A percentile compares a stretch with the other conserved stretches of the same genome.
Conservation (phyloP, 768 basidiomycete genomes). For the Naganishia friedmannii region DNA sequence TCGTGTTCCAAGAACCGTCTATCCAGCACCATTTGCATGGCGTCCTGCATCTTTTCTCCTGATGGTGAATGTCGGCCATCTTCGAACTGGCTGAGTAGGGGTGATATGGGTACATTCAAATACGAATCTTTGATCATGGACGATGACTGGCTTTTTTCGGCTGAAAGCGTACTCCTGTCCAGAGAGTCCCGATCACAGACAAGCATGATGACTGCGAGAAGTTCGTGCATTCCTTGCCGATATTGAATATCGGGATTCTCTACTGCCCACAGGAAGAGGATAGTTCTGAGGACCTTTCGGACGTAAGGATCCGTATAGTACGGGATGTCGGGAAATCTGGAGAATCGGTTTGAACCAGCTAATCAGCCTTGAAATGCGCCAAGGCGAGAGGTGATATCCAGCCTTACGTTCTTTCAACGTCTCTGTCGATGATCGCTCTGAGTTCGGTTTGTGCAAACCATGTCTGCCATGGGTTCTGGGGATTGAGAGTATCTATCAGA, state of each 20-base stretch:
- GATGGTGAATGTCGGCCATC: constrained; percentile 27
- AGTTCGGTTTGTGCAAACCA: constrained; percentile 90
- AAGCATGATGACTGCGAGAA: constrained; percentile 82
- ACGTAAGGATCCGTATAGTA: constrained; percentile 78
- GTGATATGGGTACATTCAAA: constrained; percentile 10
- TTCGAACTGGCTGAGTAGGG: background rate
- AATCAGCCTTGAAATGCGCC: background rate
- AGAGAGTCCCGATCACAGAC: constrained; percentile 80
- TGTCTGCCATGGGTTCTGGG: constrained; percentile 86
- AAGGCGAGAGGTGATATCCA: background rate
- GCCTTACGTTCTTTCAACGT: constrained; percentile 89
- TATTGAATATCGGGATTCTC: constrained; percentile 82
- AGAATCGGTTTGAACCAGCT: background rate
- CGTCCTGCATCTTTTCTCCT: constrained; percentile 6
- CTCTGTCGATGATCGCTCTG: constrained; percentile 82
- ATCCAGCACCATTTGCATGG: constrained; percentile 35
- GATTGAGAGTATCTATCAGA: background rate
- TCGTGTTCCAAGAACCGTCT: constrained; percentile 60
- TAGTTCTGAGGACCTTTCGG: constrained; percentile 75
- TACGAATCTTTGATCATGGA: background rate
- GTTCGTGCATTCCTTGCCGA: constrained; percentile 97
- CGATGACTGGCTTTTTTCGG: background rate
- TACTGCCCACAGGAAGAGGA: constrained; percentile 78
- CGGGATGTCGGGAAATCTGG: constrained; percentile 88
- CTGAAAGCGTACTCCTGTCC: background rate